Evolutionary conservation across 306 rosid genomes (phyloP), one percentile per base, ranked within the genome.

Genomic region (Purshia tridentata): DNA sequence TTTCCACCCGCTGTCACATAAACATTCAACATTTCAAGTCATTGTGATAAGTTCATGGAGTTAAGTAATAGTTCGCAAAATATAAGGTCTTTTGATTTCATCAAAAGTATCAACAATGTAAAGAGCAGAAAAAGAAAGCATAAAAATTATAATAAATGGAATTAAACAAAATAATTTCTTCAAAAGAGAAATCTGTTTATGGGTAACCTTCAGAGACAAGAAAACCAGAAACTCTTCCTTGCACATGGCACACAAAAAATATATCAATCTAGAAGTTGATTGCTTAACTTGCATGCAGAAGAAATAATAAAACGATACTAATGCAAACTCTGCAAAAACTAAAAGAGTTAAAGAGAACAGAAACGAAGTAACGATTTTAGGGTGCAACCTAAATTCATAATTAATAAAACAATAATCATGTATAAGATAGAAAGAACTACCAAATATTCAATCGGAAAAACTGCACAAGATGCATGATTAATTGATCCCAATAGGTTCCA

Each of bases 1-100:
- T 77, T 69, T 90, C 93, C 79, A 89, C 90, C 52, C 83, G 83
- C 99, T 94, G 90, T 78, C 74, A 77, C 50, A 73, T 71, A 73
- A 78, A 81, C 52, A 88, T 69, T 76, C 78, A 81, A 79, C 72
- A 74, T 75, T 76, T 74, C 53, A 61, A 44, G n/a, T 46, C 54
- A 55, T 53, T 14, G 18, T 48, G 54, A 22, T 56, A 22, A 20
- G 29, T 45, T 45, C 37, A 53, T 46, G 71, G 65, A 69, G n/a
- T 57, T 23, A 45, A 56, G 49, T 29, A 45, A 52, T 10, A 68
- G 12, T 55, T 48, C 60, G 67, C 61, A 56, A 68, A 10, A 42
- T 47, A 62, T 55, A 70, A 65, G 22, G 39, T 71, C 9, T 16
- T 63, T 55, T 39, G 6, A 68, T 37, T 69, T 60, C 12, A 4